These are phyloP conservation scores for Pseudogymnoascus sp. DNA, from an alignment of 2,329 filamentous ascomycete genomes.

Conservation along the genomic window DNA sequence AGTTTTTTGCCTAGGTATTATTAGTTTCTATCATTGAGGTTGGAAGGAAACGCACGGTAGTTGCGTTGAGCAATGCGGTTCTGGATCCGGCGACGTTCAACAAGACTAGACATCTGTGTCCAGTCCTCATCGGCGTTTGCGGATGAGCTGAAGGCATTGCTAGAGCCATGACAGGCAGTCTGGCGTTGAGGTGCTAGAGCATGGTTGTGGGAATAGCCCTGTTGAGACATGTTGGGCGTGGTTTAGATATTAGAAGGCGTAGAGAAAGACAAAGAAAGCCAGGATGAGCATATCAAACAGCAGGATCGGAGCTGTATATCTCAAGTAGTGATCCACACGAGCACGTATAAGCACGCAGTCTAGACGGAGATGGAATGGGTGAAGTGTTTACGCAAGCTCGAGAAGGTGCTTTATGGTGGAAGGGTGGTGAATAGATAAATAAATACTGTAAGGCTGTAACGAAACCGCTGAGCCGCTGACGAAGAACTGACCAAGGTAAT, in stretches of 20 bases:
- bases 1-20: conserved; percentile 71
- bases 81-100: conserved; percentile 87
- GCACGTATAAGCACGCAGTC: neutral
- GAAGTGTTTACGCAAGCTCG: neutral
- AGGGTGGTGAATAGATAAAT: neutral
- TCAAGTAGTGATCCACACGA: neutral
- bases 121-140: conserved; percentile 96
- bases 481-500: too few species aligned
- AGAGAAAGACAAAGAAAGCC: neutral
- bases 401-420: neutral
- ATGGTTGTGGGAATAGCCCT: conserved; percentile 26
- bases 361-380: neutral
- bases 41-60: conserved; percentile 64
- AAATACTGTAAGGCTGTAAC: too few species aligned
- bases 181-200: conserved; percentile 45
- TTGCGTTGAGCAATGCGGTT: conserved; percentile 97
- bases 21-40: neutral
- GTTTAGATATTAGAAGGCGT: conserved; percentile 4
- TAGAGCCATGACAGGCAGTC: conserved; percentile 67
- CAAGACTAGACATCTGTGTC: conserved; percentile 97
- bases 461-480: too few species aligned
- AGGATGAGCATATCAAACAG: neutral
- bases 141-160: conserved; percentile 89
- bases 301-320: neutral
- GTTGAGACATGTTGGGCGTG: conserved; percentile 25